Base-by-base conservation (phyloP, 371 early-diverging fungal genomes). In the Mucor velutinosus region DNA sequence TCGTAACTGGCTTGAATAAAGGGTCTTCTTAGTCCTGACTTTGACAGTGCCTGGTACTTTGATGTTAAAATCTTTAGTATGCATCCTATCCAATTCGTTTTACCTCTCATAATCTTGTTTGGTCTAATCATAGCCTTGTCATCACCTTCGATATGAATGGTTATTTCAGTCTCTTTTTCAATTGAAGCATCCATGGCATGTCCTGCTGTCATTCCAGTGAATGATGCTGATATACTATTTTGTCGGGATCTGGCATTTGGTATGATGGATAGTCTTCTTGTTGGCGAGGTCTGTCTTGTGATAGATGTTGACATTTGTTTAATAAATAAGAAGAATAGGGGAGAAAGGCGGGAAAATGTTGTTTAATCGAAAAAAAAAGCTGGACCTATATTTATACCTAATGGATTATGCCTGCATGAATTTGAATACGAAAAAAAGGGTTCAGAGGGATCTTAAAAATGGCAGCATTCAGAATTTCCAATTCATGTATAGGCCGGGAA, bases 51-150 rank as follows among this genome's bases (percentile, higher is more conserved):
- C 43, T 43, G n/a, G 3, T 43, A 43, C n/a, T n/a, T 43, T 43
- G n/a, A n/a, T 43, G n/a, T 43, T 15, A 43, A n/a, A 2, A 43
- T 17, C 1, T 17, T 17, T 43, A n/a, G 17, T 3, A n/a, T 43
- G 4, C n/a, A 43, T n/a, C n/a, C 15, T n/a, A 4, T 17, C n/a
- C 0, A 5, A 3, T 3, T 5, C n/a, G 17, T 7, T 6, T 43
- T 60, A 43, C 81, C 81, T 75, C 82, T 71, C 19, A 81, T 68
- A 43, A 74, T 69, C 21, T 77, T 69, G 53, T 78, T 76, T 7
- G 82, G 82, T 25, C 81, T 3, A 37, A 33, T 21, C 33, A 33
- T 58, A 4, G 21, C 51, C 21, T 51, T 51, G 21, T 51, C 51
- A 3, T 51, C 51, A 6, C 43, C 43, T 43, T 43, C 43, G 17